Percentiles rank a stretch among this genome's conserved stretches.
Evolutionary conservation across 2,329 filamentous ascomycete species (phyloP).

Genomic region (Coleophoma crateriformis): DNA sequence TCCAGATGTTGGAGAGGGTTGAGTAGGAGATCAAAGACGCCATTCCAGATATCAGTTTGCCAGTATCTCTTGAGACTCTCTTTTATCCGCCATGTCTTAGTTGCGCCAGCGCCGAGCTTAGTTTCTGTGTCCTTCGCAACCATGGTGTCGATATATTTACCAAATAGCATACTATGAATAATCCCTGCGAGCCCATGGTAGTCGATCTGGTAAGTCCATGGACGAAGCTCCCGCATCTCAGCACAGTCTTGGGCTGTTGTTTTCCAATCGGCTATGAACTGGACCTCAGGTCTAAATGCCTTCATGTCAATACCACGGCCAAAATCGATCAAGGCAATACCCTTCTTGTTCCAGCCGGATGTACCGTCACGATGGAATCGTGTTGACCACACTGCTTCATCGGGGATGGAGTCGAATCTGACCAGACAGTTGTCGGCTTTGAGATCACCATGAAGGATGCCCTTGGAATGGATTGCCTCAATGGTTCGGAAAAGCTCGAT

Average conservation of each 20-base stretch:
- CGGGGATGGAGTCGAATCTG: conserved; percentile 59
- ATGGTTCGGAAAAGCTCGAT: conserved; percentile 87
- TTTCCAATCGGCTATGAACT: conserved; percentile 96
- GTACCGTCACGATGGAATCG: conserved; percentile 70
- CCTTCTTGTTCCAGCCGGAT: conserved; percentile 74
- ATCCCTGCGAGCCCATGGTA: conserved; percentile 89
- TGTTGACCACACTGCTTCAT: conserved; percentile 42
- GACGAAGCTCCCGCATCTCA: conserved; percentile 88
- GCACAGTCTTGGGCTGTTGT: conserved; percentile 82
- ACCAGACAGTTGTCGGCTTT: conserved; percentile 95
- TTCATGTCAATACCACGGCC: conserved; percentile 92
- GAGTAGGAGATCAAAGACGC: conserved; percentile 77
- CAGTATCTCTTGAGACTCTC: conserved; percentile 91
- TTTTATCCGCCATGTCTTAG: conserved; percentile 70
- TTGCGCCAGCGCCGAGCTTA: conserved; percentile 46
- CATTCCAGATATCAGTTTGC: conserved; percentile 87
- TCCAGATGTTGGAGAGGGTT: conserved; percentile 70
- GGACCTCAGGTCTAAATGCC: conserved; percentile 68
- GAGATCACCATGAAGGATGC: conserved; percentile 85
- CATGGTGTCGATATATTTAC: conserved; percentile 85
- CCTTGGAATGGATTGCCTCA: conserved; percentile 75
- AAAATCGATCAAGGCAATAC: conserved; percentile 87
- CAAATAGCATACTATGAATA: conserved; percentile 84
- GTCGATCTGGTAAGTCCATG: conserved; percentile 98
- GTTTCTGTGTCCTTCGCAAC: conserved; percentile 40